These are phyloP conservation scores for Scedosporium boydii DNA, from an alignment of 2,329 filamentous ascomycete species.

Conservation along the genomic window DNA sequence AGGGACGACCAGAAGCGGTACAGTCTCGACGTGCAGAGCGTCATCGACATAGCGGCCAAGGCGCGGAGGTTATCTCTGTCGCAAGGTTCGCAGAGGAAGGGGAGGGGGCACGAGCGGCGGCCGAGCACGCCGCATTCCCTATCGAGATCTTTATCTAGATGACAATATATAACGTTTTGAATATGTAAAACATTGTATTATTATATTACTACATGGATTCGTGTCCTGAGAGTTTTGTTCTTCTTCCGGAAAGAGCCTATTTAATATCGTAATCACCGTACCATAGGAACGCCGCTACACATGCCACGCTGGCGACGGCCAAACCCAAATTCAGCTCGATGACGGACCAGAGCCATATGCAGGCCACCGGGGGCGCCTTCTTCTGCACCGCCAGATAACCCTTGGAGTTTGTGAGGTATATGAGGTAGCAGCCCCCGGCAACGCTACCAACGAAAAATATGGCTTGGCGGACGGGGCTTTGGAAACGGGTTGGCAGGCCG, in stretches of 20 bases:
- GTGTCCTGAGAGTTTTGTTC: neutral
- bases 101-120: constrained; percentile 6
- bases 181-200: too few species aligned
- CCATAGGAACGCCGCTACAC: constrained; percentile 36
- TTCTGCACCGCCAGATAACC: constrained; percentile 89
- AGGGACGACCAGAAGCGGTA: constrained; percentile 16
- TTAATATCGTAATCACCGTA: constrained; percentile 39
- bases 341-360: constrained; percentile 87
- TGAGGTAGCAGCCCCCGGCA: constrained; percentile 63
- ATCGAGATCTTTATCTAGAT: neutral
- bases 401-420: constrained; percentile 69
- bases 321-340: constrained; percentile 69
- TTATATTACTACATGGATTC: neutral
- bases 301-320: constrained; percentile 46
- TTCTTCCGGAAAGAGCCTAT: constrained; percentile 7
- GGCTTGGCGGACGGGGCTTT: constrained; percentile 40
- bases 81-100: constrained; percentile 5
- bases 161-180: neutral
- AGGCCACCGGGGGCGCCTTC: constrained; percentile 77
- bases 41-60: constrained; percentile 8
- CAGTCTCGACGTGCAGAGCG: constrained; percentile 5
- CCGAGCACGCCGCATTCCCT: neutral
- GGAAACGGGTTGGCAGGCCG: constrained; percentile 34
- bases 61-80: constrained; percentile 6
- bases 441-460: constrained; percentile 57